Base-by-base conservation (phyloP, 768 basidiomycete genomes). In the Roridomyces roridus region DNA sequence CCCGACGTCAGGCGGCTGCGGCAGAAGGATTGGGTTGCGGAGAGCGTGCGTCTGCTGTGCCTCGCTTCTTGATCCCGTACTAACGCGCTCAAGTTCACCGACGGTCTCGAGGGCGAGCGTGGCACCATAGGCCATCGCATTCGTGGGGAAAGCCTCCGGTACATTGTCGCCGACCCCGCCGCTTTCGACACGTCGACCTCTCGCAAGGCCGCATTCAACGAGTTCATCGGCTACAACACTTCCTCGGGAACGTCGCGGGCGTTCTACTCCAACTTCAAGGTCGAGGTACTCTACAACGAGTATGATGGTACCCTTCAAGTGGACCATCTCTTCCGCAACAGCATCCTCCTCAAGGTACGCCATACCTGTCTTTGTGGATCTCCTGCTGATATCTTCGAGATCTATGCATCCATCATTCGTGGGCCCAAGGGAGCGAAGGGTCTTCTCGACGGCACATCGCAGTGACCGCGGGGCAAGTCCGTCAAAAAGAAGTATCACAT, bases 141-240 rank as follows among this genome's bases (percentile, higher is more conserved):
- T 2, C 37, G 26, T 14, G 37, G 24, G 29, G 24, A n/a, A 2
- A 41, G 48, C 37, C 48, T 50, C 18, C 11, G 5, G 14, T 18
- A 50, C 2, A 50, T 50, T 21, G 48, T 50, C n/a, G 48, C 39
- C 36, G 37, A 41, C 15, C 25, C 40, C 37, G 40, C 39, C 25
- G 25, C 48, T 18, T 50, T 50, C 26, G 37, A 10, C 10, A 40
- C 48, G 4, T 40, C 48, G 12, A 4, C 37, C 6, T 9, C 24
- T 14, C 48, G 39, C 39, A 14, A 12, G 18, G 40, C 11, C 29
- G 48, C 39, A 6, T 50, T 50, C 48, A 12, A 24, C 18, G 11
- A 40, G n/a, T 14, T 50, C 48, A 50, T 50, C n/a, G 36, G 47
- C 36, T 49, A 39, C 17, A 34, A 49, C 23, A 34, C 47, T n/a